phyloP scores from a whole-genome alignment of 495 filamentous ascomycete genomes.

The Neurospora discreta region DNA sequence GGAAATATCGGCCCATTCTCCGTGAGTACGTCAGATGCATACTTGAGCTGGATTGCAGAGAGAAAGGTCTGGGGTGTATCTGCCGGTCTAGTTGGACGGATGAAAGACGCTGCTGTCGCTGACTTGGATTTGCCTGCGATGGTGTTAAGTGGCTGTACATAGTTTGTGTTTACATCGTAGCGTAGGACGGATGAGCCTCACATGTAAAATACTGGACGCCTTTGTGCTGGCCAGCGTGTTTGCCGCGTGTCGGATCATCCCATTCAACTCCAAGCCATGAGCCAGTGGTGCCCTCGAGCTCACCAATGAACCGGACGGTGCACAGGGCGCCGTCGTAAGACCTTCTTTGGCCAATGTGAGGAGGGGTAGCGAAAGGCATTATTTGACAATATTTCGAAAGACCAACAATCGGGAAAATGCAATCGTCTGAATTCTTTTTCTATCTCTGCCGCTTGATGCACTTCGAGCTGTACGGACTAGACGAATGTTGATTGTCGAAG shows the following conservation, averaged over 20 bases:
- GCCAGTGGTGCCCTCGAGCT: constrained; percentile 62
- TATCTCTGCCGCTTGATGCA: background rate
- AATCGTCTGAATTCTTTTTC: too few relatives aligned
- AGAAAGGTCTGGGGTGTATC: constrained; percentile 63
- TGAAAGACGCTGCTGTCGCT: constrained; percentile 69
- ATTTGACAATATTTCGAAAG: background rate
- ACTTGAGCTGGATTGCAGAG: constrained; percentile 72
- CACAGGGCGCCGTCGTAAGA: constrained; percentile 65
- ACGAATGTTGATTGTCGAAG: background rate
- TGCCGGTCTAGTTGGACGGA: constrained; percentile 60
- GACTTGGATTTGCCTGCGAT: constrained; percentile 50
- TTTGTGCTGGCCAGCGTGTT: constrained; percentile 76
- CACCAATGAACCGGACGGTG: constrained; percentile 76
- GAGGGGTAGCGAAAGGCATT: constrained; percentile 15
- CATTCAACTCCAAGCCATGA: constrained; percentile 94
- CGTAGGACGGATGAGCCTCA: constrained; percentile 25
- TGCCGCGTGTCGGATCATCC: constrained; percentile 77
- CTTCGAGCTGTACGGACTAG: background rate
- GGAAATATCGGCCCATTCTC: constrained; percentile 5
- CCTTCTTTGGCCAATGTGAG: constrained; percentile 55
- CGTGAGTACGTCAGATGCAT: constrained; percentile 46
- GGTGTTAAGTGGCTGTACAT: background rate
- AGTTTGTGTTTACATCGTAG: background rate
- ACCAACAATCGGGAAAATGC: background rate
- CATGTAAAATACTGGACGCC: constrained; percentile 77